Base-by-base conservation (phyloP, 176 grass and related monocot species). In the Dendrocalamus sinicus region DNA sequence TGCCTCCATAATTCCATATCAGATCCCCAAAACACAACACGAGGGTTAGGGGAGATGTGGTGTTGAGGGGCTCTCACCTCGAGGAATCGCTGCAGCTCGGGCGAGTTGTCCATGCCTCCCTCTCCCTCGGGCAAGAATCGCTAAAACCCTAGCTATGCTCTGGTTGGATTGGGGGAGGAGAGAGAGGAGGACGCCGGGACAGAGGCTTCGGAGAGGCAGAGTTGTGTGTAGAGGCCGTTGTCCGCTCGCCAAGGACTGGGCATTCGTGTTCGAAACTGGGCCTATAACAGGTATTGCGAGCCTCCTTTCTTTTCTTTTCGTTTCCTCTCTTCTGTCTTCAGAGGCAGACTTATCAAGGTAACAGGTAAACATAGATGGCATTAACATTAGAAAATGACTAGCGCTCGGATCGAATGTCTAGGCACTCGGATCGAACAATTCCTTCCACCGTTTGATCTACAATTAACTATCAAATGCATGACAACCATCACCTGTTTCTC, bases 71-170 rank as follows among this genome's bases (percentile, higher is more conserved):
- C 0, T 47, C 76, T 47, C 76, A 78, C 55, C 54, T 61, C 75
- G 55, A 62, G 8, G 22, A 78, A 41, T 60, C 39, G 0, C 20
- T 78, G 39, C 13, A 78, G 55, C 55, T 78, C 55, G 55, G 55
- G 12, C 39, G 75, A 26, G 22, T 2, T 4, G 39, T 78, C 75
- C 75, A 78, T 78, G 75, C 55, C 12, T 43, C 23, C 23, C 6
- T 45, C 45, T 4, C 19, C 15, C 52, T 17, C 11, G 53, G 20
- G 72, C 17, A 47, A 32, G 30, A 54, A 59, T n/a, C 20, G 54
- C 47, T 44, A 77, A 43, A 60, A 77, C 75, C 54, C 55, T 77
- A 77, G 75, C 39, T 44, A 9, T 13, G 75, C 37, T 4, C 8
- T n/a, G 45, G 8, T 19, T 19, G 16, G 16, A 2, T 73, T 72